Percentiles rank a stretch among this genome's conserved stretches.
phyloP scores from a whole-genome alignment of 805 yeast genomes.

The Naumovozyma castellii region DNA sequence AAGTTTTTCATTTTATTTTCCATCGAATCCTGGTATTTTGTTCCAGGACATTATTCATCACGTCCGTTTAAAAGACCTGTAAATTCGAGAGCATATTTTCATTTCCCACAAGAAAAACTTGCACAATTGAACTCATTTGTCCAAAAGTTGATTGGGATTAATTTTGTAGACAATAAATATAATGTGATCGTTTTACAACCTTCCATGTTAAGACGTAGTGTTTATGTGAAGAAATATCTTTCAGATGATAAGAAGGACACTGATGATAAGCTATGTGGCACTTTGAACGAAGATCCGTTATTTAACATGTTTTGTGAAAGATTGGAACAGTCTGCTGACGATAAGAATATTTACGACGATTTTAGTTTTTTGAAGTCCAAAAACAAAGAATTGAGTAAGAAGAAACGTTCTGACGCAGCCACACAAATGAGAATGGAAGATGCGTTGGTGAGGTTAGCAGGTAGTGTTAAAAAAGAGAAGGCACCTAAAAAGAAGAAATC shows the following conservation, averaged over 20 bases:
- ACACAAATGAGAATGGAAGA: conserved; percentile 16
- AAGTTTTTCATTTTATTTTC: conserved; percentile 12
- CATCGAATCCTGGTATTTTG: conserved; percentile 18
- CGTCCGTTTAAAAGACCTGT: conserved; percentile 32
- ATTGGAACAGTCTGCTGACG: conserved; percentile 13
- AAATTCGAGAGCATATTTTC: conserved; percentile 36
- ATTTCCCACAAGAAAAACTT: conserved; percentile 23
- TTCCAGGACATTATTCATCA: conserved; percentile 23
- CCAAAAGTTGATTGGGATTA: conserved; percentile 21
- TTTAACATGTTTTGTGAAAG: conserved; percentile 28
- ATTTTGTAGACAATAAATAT: conserved; percentile 26
- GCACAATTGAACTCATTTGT: conserved; percentile 28
- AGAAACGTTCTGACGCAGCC: conserved; percentile 11
- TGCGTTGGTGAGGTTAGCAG: conserved; percentile 23
- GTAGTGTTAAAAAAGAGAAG: conserved; percentile 13
- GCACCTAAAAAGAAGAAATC: conserved; percentile 9
- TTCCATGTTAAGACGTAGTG: background rate
- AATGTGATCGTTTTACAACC: conserved; percentile 7
- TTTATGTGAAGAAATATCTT: background rate
- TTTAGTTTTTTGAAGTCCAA: conserved; percentile 23
- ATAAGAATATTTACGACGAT: conserved; percentile 18
- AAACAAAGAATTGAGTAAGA: conserved; percentile 20
- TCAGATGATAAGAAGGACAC: background rate
- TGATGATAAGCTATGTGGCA: conserved; percentile 20
- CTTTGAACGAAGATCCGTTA: conserved; percentile 25